A percentile compares a stretch with the other conserved stretches of the same genome.
These are phyloP conservation scores for Gigaspora rosea DNA, from an alignment of 192 early-diverging fungal species.

Conservation along the genomic window DNA sequence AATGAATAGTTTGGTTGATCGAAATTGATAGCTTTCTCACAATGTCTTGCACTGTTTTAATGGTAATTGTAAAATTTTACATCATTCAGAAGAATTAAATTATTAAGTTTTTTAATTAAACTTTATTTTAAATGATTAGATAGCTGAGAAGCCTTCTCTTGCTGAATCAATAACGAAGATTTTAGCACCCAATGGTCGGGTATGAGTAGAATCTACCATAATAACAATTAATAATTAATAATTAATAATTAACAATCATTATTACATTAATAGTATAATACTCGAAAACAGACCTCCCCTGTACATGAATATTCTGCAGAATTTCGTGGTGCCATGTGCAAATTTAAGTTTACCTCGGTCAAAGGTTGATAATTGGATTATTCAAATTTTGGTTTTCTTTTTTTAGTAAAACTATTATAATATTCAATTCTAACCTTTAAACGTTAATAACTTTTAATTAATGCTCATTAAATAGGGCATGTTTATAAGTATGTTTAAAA, in stretches of 20 bases:
- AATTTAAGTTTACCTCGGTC: constrained; percentile 44
- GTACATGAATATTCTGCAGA: constrained; percentile 39
- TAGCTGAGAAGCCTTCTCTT: constrained; percentile 50
- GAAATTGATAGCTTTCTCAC: too few species aligned
- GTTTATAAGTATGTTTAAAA: background rate
- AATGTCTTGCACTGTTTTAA: too few species aligned
- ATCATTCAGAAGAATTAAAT: too few species aligned
- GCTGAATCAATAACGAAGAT: constrained; percentile 45
- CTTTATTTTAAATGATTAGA: constrained; percentile 23
- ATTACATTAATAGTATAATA: background rate
- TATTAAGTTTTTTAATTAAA: background rate
- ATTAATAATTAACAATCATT: background rate
- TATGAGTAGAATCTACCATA: constrained; percentile 19
- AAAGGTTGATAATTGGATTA: constrained; percentile 27
- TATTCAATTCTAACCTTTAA: background rate
- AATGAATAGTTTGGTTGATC: too few species aligned
- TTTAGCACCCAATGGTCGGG: constrained; percentile 39
- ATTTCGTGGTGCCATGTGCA: constrained; percentile 30
- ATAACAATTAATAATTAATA: constrained; percentile 4
- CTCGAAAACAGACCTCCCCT: constrained; percentile 27
- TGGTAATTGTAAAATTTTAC: too few species aligned
- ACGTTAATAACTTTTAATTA: background rate
- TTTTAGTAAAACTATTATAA: background rate
- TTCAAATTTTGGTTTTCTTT: background rate
- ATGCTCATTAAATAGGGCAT: background rate